Evolutionary conservation across 106 monocot species (phyloP), one percentile per base, ranked within the genome.

Genomic region (Phalaenopsis equestris): DNA sequence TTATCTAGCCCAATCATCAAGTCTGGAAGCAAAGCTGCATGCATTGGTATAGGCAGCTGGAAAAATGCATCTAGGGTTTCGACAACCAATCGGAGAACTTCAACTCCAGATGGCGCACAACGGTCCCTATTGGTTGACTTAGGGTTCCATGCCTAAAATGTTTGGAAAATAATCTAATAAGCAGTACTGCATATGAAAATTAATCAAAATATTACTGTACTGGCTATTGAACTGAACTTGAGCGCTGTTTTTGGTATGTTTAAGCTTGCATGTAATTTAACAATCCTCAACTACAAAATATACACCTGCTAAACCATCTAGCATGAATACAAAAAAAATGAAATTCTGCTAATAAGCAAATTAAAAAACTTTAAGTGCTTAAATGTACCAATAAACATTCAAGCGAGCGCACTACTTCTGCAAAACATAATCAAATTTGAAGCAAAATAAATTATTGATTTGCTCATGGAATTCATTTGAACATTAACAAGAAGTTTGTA

Each of bases 51-150:
- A 55, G 98, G 94, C 48, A 98, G 81, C 67, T 86, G 78, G 80
- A 98, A 98, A 84, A 91, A 98, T 45, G 94, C 89, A 87, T 98
- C 94, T 76, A 94, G 79, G 70, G 86, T 88, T 77, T 94, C 98
- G 77, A 88, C 94, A 67, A 98, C 76, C 73, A 92, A 68, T 67
- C 88, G 85, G 48, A 98, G 78, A 55, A 89, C 80, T 80, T 98
- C 98, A 72, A 92, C 86, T 42, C 74, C 85, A 36, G 98, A 98
- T 47, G 92, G 84, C 47, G 94, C 98, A 80, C 88, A 82, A 77
- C 75, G 87, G 67, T 89, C 98, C 82, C 89, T 98, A 82, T 91
- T 98, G 56, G 82, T 98, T 48, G 84, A 89, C 79, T 80, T 87
- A 56, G 94, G 88, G n/a, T 87, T 94, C 98, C 98, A 98, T 37